Evolutionary conservation across 768 basidiomycete genomes (phyloP), one percentile per base, ranked within the genome.

Genomic region (Candolleomyces efflorescens): DNA sequence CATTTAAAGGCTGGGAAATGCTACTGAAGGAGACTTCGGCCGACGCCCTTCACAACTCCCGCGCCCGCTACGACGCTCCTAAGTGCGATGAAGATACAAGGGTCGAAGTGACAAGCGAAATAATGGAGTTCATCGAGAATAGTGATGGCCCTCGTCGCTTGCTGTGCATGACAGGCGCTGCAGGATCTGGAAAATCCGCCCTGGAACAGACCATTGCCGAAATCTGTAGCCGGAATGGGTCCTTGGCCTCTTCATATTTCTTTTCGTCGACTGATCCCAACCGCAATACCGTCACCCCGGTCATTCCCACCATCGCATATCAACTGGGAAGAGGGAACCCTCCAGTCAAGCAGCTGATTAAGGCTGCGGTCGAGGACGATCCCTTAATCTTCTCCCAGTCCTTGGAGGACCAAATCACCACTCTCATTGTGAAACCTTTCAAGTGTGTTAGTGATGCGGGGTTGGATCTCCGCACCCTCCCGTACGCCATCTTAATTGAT

Each of bases 401-500:
- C n/a, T n/a, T n/a, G n/a, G n/a, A n/a, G n/a, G n/a, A n/a, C n/a
- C n/a, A n/a, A n/a, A n/a, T n/a, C n/a, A n/a, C n/a, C n/a, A n/a
- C n/a, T n/a, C n/a, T n/a, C n/a, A n/a, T n/a, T n/a, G n/a, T n/a
- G n/a, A n/a, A n/a, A n/a, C n/a, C n/a, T n/a, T n/a, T n/a, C n/a
- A n/a, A n/a, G n/a, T n/a, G n/a, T n/a, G n/a, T n/a, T n/a, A n/a
- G n/a, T n/a, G n/a, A n/a, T n/a, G n/a, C n/a, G n/a, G n/a, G n/a
- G n/a, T n/a, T n/a, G n/a, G 4, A 22, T 24, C 5, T 27, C 32
- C 13, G 15, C 12, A 46, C 10, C 13, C 23, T 26, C 4, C 45
- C 55, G 17, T 36, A 37, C 10, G 46, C 32, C 32, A 56, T 56
- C 17, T 4, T 56, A 23, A 49, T 56, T n/a, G 55, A 56, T 22